Percentiles rank a stretch among this genome's conserved stretches.
Conservation (phyloP, 768 basidiomycete genomes). For the Cystofilobasidium ferigula region DNA sequence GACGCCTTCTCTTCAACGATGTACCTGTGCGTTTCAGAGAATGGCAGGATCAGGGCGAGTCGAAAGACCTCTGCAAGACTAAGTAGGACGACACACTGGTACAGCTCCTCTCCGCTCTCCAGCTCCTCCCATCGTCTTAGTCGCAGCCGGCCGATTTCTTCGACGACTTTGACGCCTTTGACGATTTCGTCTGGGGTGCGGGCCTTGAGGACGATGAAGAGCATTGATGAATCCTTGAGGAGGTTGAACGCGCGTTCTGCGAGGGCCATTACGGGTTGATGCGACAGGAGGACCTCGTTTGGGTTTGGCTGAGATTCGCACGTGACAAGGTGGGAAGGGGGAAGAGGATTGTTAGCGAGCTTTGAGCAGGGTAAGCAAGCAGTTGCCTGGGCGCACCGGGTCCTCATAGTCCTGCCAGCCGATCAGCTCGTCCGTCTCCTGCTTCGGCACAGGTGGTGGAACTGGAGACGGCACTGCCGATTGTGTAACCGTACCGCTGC, state of each 20-base stretch:
- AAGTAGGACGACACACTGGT: conserved; percentile 7
- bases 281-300: conserved; percentile 16
- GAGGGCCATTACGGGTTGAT: not conserved
- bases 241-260: conserved; percentile 14
- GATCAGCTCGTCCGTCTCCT: not conserved
- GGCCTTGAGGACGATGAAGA: conserved; percentile 17
- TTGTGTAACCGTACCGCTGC: too few species aligned
- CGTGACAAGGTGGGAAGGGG: too few species aligned
- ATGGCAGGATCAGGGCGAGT: too few species aligned
- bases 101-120: conserved; percentile 3
- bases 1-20: conserved; percentile 7
- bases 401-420: conserved; percentile 21
- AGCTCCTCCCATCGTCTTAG: conserved; percentile 5
- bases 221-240: conserved; percentile 15
- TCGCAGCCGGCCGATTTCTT: conserved; percentile 15
- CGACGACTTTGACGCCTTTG: conserved; percentile 9
- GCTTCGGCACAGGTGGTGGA: conserved; percentile 13
- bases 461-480: not conserved
- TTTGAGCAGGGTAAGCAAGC: not conserved
- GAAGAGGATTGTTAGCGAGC: not conserved
- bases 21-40: conserved; percentile 8
- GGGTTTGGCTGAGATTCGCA: conserved; percentile 16
- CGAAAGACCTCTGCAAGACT: too few species aligned
- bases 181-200: conserved; percentile 5
- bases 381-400: not conserved